Base-by-base conservation (phyloP, 2,329 filamentous ascomycete genomes). In the Coleophoma eucalyptorum region DNA sequence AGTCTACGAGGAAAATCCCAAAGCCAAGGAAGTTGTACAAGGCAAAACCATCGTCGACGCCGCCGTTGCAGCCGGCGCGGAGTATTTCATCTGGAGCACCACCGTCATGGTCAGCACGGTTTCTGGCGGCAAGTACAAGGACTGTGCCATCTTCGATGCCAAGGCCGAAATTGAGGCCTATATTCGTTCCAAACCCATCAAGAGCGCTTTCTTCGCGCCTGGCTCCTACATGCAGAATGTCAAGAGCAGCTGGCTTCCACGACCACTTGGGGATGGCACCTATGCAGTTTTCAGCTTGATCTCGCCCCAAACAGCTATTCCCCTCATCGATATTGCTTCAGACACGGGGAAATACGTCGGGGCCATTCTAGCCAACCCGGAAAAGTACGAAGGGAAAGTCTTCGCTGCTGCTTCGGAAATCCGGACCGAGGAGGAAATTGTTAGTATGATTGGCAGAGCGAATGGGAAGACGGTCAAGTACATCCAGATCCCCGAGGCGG, bases 161-260 rank as follows among this genome's bases (percentile, higher is more conserved):
- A 71, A 71, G 55, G 45, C 56, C 1, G 55, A 46, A 1, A 61
- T 67, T 8, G 68, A 72, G 35, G 56, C 62, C 20, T 60, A 58
- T 3, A 60, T 62, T 16, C 71, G 72, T 12, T 50, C 54, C 0
- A 13, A 32, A n/a, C 67, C 66, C 0, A 63, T 79, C 4, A 68
- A 69, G 5, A 68, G 66, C 35, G 67, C 76, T 0, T 78, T 77
- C 58, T 69, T 74, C 48, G 63, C 69, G 1, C 72, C 74, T 0
- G 74, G 65, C 0, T 66, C 62, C 16, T 79, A 76, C 50, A 77
- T 78, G 74, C 67, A 71, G 54, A 78, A 78, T 49, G 67, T 70
- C 21, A 47, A 50, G 1, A 41, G 58, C 15, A 58, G 52, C 1
- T 42, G 55, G 34, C 50, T 54, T 35, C 50, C 58, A 4, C 41